Conservation (phyloP, 495 filamentous ascomycete species). For the Penicillium arizonense region DNA sequence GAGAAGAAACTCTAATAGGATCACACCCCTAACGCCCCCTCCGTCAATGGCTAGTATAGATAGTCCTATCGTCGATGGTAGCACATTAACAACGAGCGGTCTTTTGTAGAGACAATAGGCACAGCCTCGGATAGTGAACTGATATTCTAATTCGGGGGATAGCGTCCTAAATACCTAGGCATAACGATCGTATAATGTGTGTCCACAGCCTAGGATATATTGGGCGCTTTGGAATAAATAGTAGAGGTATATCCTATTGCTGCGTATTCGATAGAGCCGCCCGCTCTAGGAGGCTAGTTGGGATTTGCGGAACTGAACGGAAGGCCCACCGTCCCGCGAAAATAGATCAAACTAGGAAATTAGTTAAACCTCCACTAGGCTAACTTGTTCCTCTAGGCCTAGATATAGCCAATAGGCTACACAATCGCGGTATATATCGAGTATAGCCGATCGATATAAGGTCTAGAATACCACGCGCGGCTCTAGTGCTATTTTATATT, state of each 20-base stretch:
- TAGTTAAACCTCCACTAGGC: too few species aligned
- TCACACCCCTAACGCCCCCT: constrained; percentile 29
- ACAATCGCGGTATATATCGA: too few species aligned
- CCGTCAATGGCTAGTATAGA: constrained; percentile 36
- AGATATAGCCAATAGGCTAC: too few species aligned
- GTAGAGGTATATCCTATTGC: constrained; percentile 21
- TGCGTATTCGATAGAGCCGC: constrained; percentile 7
- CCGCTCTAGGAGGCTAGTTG: constrained; percentile 9
- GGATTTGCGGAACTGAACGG: constrained; percentile 7
- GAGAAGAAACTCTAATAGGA: constrained; percentile 31
- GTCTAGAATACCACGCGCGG: constrained; percentile 20
- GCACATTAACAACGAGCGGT: constrained; percentile 19
- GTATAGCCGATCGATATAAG: constrained; percentile 20
- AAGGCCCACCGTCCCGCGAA: neutral
- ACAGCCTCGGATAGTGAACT: constrained; percentile 17
- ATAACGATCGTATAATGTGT: constrained; percentile 32
- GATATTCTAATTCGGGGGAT: constrained; percentile 12
- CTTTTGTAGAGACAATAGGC: constrained; percentile 15
- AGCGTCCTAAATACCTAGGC: constrained; percentile 22
- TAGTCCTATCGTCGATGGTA: constrained; percentile 32
- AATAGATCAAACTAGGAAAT: constrained; percentile 6
- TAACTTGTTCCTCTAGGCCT: too few species aligned
- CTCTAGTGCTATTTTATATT: too few species aligned
- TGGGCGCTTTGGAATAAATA: constrained; percentile 25
- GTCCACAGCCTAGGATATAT: constrained; percentile 26